Base-by-base conservation (phyloP, 1,284 basidiomycete species). In the Cryptococcus neoformans region DNA sequence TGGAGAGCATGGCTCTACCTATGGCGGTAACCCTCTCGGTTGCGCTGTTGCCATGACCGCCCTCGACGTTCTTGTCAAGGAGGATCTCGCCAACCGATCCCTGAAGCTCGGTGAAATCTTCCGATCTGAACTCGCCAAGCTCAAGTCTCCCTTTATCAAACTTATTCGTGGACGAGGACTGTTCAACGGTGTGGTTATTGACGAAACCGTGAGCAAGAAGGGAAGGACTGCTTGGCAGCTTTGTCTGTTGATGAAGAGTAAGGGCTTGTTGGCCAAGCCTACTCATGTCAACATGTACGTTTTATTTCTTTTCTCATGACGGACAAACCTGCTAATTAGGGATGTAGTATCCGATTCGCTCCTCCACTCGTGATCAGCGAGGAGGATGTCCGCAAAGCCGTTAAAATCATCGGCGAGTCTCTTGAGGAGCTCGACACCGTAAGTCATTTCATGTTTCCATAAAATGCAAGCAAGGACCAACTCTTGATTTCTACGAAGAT, bases 1-100 rank as follows among this genome's bases (percentile, higher is more conserved):
- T n/a, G 94, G 95, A 60, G 93, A 97, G 80, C 96, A 98, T 70
- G 93, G 94, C n/a, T 91, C 88, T 67, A 98, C 95, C 0, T 94
- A 93, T 62, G 92, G 91, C 68, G 92, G 91, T 42, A 98, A 98
- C 77, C 96, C 96, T 0, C 83, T 99, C 38, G 96, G 89, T 9
- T 96, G 92, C 66, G 95, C 96, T 16, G 91, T 97, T 10, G 90
- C 94, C 36, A 89, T 89, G 74, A 89, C 93, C 1, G 92, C 95
- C 0, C 83, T 98, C 47, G 83, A 88, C 56, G 93, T 97, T 10
- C 84, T 99, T 36, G 81, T 89, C 48, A 87, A 93, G 49, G 95
- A 99, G 80, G 81, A 88, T 53, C 83, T 99, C 44, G 84, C 85
- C 1, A 84, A 86, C 38, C 86, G 91, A 37, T 92, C 95, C 0